These are phyloP conservation scores for Diaporthe sp. DNA, from an alignment of 2,329 filamentous ascomycete species.

Conservation along the genomic window DNA sequence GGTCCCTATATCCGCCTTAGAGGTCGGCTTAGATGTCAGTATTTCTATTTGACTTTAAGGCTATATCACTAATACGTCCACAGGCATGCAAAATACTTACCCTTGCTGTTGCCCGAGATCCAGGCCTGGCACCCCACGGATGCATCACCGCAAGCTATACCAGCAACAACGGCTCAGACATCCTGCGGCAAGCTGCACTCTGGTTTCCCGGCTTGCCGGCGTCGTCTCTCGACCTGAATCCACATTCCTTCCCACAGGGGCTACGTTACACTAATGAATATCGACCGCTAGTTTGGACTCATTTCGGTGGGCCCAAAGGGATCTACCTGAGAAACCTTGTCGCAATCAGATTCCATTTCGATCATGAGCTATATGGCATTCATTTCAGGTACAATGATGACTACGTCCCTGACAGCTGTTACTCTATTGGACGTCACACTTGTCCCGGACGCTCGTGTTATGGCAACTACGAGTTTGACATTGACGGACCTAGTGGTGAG, in stretches of 20 bases:
- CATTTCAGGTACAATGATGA: neutral
- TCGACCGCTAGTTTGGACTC: neutral
- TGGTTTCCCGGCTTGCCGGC: neutral
- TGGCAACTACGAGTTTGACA: neutral
- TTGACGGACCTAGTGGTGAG: neutral
- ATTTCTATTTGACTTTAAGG: too few relatives aligned
- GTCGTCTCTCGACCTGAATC: neutral
- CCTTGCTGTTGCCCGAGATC: neutral
- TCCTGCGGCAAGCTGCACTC: neutral
- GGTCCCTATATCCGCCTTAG: neutral
- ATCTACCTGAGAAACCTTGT: neutral
- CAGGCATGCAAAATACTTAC: neutral
- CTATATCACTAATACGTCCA: neutral
- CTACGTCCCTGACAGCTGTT: neutral
- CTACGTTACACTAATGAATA: neutral
- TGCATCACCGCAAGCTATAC: neutral
- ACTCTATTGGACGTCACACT: neutral
- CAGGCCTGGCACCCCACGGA: too few relatives aligned
- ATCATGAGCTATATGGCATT: neutral
- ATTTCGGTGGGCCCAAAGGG: neutral
- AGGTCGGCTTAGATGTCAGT: neutral
- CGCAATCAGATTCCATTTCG: neutral
- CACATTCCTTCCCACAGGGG: neutral
- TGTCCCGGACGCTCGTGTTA: neutral
- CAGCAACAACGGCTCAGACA: neutral